Conservation (phyloP, 768 basidiomycete species). For the Boletus tylopilopsis region DNA sequence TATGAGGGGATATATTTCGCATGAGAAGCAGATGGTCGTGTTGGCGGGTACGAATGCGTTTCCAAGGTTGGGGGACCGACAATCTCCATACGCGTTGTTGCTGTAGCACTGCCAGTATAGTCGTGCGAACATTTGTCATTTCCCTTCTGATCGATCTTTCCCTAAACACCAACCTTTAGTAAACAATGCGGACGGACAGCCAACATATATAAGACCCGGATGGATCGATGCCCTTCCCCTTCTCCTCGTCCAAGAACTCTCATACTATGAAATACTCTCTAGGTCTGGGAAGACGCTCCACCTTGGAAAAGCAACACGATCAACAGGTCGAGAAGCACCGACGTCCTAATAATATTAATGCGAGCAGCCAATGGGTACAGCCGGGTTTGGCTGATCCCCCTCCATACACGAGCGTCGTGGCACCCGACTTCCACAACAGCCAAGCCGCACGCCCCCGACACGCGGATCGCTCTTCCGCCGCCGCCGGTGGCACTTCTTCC, state of each 20-base stretch:
- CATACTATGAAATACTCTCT: too few relatives aligned
- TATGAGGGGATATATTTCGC: conserved; percentile 94
- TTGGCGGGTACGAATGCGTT: conserved; percentile 78
- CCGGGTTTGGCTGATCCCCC: conserved; percentile 17
- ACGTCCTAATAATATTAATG: background rate
- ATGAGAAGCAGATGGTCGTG: conserved; percentile 93
- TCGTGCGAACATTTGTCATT: too few relatives aligned
- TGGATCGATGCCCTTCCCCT: too few relatives aligned
- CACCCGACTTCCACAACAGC: conserved; percentile 7
- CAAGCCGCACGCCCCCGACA: background rate
- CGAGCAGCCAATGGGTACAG: background rate
- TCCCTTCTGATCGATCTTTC: too few relatives aligned
- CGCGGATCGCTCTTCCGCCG: conserved; percentile 3
- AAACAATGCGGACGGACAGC: too few relatives aligned
- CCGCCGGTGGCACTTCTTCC: conserved; percentile 7
- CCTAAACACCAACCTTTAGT: too few relatives aligned
- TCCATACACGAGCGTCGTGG: conserved; percentile 18
- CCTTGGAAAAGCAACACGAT: background rate
- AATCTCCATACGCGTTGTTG: conserved; percentile 41
- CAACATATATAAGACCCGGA: too few relatives aligned
- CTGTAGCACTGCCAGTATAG: conserved; percentile 17
- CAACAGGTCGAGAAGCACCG: background rate
- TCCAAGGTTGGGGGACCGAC: conserved; percentile 65
- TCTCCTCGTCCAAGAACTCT: too few relatives aligned
- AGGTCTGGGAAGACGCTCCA: too few relatives aligned